Evolutionary conservation across 495 filamentous ascomycete species (phyloP), one percentile per base, ranked within the genome.

Genomic region (Tuber brumale): DNA sequence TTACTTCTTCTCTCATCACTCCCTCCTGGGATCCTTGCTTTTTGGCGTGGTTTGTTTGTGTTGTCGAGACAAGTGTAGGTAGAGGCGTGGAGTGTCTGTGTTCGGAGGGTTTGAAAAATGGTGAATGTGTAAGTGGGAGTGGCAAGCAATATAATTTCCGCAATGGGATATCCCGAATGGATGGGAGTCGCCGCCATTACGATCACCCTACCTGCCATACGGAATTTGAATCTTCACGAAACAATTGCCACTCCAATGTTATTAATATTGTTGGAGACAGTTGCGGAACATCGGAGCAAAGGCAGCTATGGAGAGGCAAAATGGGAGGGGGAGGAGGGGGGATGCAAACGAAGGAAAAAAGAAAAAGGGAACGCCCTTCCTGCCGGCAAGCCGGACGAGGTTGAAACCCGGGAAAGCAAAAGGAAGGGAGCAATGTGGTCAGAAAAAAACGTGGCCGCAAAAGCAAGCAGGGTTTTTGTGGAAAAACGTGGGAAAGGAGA

Each of bases 391-490:
- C 31, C 57, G 57, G 46, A 51, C 1, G 46, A 23, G 46, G 46
- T 51, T 7, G 6, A 51, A 51, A 51, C n/a, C 46, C 23, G 46
- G 57, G 57, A 66, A 4, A 35, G 57, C 27, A 66, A 66, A 66
- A 35, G 27, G 27, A 35, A 66, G 27, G 57, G 27, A 66, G 27
- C 57, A 16, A 35, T 66, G 57, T 66, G 57, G 57, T 35, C 57
- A 66, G 57, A 66, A 35, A 66, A 61, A 66, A 66, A 66, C 57
- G 57, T 66, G 57, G 57, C 57, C 57, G 57, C 57, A 66, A 66
- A 35, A 35, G 27, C 12, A 35, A 18, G 31, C 12, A 66, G 27
- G 57, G 57, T 16, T 4, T 31, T 66, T 66, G 57, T 66, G 27
- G 27, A 57, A 66, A 66, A 66, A 66, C 57, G 57, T 66, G 57